Evolutionary conservation across 306 rosid genomes (phyloP).

Genomic region (Gynostemma pentaphyllum): DNA sequence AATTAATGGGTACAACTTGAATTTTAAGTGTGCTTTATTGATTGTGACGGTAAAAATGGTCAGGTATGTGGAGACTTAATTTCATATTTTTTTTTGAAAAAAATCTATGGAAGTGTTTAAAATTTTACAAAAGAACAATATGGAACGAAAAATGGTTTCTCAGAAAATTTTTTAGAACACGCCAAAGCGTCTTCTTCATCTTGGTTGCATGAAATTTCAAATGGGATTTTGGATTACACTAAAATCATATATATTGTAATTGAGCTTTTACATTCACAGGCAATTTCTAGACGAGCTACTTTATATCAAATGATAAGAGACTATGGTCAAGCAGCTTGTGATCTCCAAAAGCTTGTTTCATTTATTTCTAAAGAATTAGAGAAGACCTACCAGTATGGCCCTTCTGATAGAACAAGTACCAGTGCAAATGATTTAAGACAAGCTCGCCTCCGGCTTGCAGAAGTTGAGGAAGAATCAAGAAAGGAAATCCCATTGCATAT

Average conservation of each 20-base stretch:
- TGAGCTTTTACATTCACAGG: constrained; percentile 37
- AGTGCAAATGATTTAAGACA: constrained; percentile 70
- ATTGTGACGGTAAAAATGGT: not conserved
- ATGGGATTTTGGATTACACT: not conserved
- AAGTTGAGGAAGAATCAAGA: constrained; percentile 76
- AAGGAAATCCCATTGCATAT: constrained; percentile 77
- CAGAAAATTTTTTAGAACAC: not conserved
- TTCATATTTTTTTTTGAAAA: not conserved
- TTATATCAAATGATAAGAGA: constrained; percentile 79
- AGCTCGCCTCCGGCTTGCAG: constrained; percentile 49
- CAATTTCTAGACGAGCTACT: constrained; percentile 83
- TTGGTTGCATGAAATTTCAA: not conserved
- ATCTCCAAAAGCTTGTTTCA: constrained; percentile 61
- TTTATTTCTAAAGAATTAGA: constrained; percentile 40
- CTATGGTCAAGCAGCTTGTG: constrained; percentile 75
- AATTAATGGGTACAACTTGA: not conserved
- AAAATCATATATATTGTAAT: not conserved
- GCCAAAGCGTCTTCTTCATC: not conserved
- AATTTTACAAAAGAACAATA: too few species aligned
- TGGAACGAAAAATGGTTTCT: not conserved
- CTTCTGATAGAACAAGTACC: constrained; percentile 46
- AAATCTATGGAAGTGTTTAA: not conserved
- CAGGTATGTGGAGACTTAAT: not conserved
- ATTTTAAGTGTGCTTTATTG: not conserved
- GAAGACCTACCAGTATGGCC: constrained; percentile 34